phyloP scores from a whole-genome alignment of 495 filamentous ascomycete genomes.

The Tuber microsphaerosporum region DNA sequence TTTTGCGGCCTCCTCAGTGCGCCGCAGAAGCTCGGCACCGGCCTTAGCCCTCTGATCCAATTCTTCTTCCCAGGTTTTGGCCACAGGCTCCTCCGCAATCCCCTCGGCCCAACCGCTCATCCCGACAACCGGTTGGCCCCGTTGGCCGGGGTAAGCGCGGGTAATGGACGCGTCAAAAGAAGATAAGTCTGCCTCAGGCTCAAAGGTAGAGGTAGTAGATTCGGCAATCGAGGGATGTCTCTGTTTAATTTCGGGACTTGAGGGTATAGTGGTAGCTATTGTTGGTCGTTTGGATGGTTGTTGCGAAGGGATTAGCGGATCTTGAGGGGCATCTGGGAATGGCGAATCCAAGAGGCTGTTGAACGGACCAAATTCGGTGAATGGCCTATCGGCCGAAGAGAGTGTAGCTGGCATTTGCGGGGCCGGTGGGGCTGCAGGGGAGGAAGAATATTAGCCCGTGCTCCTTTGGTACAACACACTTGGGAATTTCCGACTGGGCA shows the following conservation, averaged over 20 bases:
- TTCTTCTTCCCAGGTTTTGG: conserved; percentile 42
- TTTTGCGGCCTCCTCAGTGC: conserved; percentile 32
- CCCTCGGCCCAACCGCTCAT: conserved; percentile 37
- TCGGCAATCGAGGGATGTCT: conserved; percentile 30
- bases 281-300: conserved; percentile 12
- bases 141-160: conserved; percentile 27
- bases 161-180: conserved; percentile 36
- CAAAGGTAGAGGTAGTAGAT: conserved; percentile 26
- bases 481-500: neutral
- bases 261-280: conserved; percentile 11
- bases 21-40: conserved; percentile 36
- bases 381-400: conserved; percentile 22
- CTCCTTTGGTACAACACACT: neutral
- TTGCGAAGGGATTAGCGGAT: neutral
- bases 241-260: conserved; percentile 9
- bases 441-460: neutral
- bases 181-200: conserved; percentile 36
- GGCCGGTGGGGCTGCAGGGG: conserved; percentile 14
- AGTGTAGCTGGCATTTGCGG: conserved; percentile 28
- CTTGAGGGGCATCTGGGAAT: conserved; percentile 7
- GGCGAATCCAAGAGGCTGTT: conserved; percentile 20
- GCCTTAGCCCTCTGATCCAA: conserved; percentile 35
- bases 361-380: conserved; percentile 36
- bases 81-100: conserved; percentile 23
- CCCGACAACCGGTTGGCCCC: conserved; percentile 16